These are phyloP conservation scores for Tricholoma matsutake DNA, from an alignment of 768 basidiomycete genomes.

Conservation along the genomic window DNA sequence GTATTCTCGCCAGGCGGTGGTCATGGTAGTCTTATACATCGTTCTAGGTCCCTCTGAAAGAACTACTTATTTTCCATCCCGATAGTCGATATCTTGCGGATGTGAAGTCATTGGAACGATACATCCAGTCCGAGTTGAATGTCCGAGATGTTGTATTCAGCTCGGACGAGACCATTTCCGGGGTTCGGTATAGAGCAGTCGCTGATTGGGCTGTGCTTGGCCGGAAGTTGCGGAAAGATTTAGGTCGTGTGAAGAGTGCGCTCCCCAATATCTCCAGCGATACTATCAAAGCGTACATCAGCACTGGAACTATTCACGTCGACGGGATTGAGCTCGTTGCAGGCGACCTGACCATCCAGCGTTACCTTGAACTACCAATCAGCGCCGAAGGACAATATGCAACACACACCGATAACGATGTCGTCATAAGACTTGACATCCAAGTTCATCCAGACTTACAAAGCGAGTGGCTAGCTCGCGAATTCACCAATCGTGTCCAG, in stretches of 20 bases:
- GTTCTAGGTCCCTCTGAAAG: slow-evolving; percentile 81
- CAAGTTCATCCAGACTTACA: slow-evolving; percentile 83
- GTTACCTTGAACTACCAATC: slow-evolving; percentile 81
- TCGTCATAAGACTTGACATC: slow-evolving; percentile 90
- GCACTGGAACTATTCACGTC: slow-evolving; percentile 74
- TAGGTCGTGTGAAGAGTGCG: slow-evolving; percentile 84
- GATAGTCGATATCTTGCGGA: slow-evolving; percentile 82
- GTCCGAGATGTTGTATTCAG: slow-evolving; percentile 88
- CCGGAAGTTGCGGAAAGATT: slow-evolving; percentile 88
- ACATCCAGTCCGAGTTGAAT: slow-evolving; percentile 94
- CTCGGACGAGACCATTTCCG: slow-evolving; percentile 80
- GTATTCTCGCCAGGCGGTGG: not conserved
- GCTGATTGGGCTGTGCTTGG: slow-evolving; percentile 97
- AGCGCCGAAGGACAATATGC: slow-evolving; percentile 61
- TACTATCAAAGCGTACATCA: slow-evolving; percentile 72
- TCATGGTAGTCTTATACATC: not conserved
- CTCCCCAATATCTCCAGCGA: slow-evolving; percentile 81
- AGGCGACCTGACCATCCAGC: slow-evolving; percentile 90
- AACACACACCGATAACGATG: slow-evolving; percentile 91
- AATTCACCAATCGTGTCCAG: slow-evolving; percentile 91
- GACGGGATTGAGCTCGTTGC: slow-evolving; percentile 86
- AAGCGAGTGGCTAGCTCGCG: slow-evolving; percentile 84
- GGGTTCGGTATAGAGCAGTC: slow-evolving; percentile 85
- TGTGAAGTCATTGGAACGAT: slow-evolving; percentile 77
- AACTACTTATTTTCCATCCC: slow-evolving; percentile 91